A percentile compares a stretch with the other conserved stretches of the same genome.
Evolutionary conservation across 2,329 filamentous ascomycete species (phyloP).

Genomic region (Clarireedia hainanense): DNA sequence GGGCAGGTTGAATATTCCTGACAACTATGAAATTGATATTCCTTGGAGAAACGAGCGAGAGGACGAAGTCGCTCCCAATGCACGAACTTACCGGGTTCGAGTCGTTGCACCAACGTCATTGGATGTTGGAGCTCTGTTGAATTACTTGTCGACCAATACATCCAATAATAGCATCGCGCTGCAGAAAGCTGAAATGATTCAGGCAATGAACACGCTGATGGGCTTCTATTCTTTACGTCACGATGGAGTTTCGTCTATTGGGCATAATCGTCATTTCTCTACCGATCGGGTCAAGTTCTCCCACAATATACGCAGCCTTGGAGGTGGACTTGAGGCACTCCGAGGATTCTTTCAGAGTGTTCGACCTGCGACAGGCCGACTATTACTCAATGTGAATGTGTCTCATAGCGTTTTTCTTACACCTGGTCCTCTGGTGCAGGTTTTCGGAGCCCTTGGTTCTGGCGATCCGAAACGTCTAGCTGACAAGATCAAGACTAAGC

Average conservation of each 20-base stretch:
- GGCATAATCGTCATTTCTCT: constrained; percentile 44
- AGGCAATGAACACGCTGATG: constrained; percentile 51
- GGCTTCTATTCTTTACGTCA: constrained; percentile 36
- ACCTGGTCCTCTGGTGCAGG: constrained; percentile 31
- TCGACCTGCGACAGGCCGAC: constrained; percentile 46
- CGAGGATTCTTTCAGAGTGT: constrained; percentile 56
- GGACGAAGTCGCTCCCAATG: constrained; percentile 17
- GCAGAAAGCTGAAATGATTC: constrained; percentile 42
- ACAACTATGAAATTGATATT: constrained; percentile 11
- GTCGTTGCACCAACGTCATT: constrained; percentile 17
- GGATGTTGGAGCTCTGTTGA: constrained; percentile 14
- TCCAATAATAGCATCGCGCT: not conserved
- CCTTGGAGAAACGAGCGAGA: constrained; percentile 23
- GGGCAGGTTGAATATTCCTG: constrained; percentile 1
- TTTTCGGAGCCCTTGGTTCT: constrained; percentile 31
- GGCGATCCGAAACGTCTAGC: constrained; percentile 15
- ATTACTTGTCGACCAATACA: constrained; percentile 14
- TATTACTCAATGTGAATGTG: constrained; percentile 57
- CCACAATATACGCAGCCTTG: constrained; percentile 31
- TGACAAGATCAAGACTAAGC: constrained; percentile 32
- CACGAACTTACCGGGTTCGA: constrained; percentile 17
- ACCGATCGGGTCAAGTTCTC: constrained; percentile 24
- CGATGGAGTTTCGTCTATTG: constrained; percentile 36
- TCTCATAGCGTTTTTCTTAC: constrained; percentile 52
- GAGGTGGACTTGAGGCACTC: constrained; percentile 45